A percentile compares a stretch with the other conserved stretches of the same genome.
Conservation (phyloP, 2,329 filamentous ascomycete species). For the Microsporum ferrugineum region DNA sequence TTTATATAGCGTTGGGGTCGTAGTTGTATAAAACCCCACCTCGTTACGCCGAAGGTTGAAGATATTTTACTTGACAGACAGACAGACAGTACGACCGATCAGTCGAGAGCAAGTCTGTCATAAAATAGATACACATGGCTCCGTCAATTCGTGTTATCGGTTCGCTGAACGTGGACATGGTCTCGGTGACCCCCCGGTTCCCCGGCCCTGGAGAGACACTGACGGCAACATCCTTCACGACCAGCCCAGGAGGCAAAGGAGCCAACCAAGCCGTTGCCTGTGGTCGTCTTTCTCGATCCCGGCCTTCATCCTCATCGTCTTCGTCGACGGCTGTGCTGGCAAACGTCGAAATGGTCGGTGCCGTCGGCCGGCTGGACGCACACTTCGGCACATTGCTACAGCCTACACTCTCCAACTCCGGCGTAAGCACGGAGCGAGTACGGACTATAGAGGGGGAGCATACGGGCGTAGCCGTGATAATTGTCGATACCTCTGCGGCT, state of each 20-base stretch:
- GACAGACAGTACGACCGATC: background rate
- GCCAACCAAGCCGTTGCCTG: constrained; percentile 91
- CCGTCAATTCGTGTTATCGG: constrained; percentile 68
- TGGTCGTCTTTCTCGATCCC: constrained; percentile 61
- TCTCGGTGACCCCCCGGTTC: constrained; percentile 74
- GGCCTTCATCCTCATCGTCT: constrained; percentile 13
- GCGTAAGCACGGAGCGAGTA: constrained; percentile 51
- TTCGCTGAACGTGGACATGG: constrained; percentile 89
- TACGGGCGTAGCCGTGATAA: constrained; percentile 63
- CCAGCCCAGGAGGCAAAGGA: constrained; percentile 82
- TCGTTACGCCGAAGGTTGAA: background rate
- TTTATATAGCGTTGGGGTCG: background rate
- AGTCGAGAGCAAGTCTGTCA: background rate
- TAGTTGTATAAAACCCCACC: background rate
- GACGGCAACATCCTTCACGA: constrained; percentile 63
- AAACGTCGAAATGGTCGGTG: constrained; percentile 59
- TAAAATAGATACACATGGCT: constrained; percentile 21
- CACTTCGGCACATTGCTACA: constrained; percentile 52
- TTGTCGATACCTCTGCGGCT: constrained; percentile 60
- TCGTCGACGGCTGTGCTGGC: constrained; percentile 21
- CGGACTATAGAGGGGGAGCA: constrained; percentile 36
- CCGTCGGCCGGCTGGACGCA: constrained; percentile 52
- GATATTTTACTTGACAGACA: background rate
- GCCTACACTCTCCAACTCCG: constrained; percentile 47
- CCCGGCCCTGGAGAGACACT: constrained; percentile 80